Percentiles rank a stretch among this genome's conserved stretches.
phyloP scores from a whole-genome alignment of 352 stramenopile genomes.

The Phytophthora sojae region DNA sequence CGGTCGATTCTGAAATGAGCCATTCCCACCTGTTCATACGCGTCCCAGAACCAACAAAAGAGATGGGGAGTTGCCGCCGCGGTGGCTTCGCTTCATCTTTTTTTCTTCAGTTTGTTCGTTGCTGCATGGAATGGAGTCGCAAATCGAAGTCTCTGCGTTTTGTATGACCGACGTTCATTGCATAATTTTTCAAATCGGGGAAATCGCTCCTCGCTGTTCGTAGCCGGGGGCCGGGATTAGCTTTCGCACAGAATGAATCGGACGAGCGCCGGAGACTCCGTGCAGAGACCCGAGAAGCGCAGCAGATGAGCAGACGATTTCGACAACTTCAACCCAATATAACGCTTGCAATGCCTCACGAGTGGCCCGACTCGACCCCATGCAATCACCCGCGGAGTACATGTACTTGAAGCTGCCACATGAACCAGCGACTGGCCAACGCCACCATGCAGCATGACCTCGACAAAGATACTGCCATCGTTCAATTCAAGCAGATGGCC shows the following conservation, averaged over 20 bases:
- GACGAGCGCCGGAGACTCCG: not conserved
- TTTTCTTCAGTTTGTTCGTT: slow-evolving; percentile 3
- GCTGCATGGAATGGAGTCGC: not conserved
- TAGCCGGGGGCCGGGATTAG: slow-evolving; percentile 1
- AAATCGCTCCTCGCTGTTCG: not conserved
- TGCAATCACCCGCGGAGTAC: not conserved
- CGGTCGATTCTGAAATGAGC: slow-evolving; percentile 5
- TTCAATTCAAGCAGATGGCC: not conserved
- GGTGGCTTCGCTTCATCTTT: not conserved
- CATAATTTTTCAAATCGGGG: slow-evolving; percentile 8
- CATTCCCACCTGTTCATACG: slow-evolving; percentile 1
- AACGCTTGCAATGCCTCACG: slow-evolving; percentile 6
- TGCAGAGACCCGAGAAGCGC: not conserved
- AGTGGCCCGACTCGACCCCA: not conserved
- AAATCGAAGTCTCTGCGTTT: not conserved
- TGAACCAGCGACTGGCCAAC: not conserved
- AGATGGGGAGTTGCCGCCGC: not conserved
- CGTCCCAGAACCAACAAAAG: slow-evolving; percentile 2
- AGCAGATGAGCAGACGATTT: slow-evolving; percentile 4
- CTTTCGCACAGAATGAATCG: slow-evolving; percentile 8
- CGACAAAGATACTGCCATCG: slow-evolving; percentile 1
- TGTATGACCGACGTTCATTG: not conserved
- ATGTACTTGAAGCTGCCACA: slow-evolving; percentile 1
- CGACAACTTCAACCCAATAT: slow-evolving; percentile 7
- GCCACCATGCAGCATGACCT: slow-evolving; percentile 6